phyloP scores from a whole-genome alignment of 2,329 filamentous ascomycete species.

The Aspergillus calidoustus region DNA sequence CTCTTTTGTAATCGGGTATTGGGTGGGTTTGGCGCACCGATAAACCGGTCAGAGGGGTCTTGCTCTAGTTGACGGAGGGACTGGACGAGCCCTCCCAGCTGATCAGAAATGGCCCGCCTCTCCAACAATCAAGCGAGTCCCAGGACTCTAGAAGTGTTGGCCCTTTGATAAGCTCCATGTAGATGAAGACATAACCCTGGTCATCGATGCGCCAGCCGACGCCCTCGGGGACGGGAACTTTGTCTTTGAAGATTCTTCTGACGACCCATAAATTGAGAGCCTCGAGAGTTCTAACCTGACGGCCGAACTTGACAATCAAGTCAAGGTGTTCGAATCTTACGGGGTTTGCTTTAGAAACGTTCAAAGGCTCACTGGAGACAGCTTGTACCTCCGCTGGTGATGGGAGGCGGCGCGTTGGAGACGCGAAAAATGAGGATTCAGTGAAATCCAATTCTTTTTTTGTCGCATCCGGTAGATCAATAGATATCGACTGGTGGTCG shows the following conservation, averaged over 20 bases:
- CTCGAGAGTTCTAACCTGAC: constrained; percentile 26
- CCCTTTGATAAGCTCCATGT: constrained; percentile 39
- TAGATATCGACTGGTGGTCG: no score
- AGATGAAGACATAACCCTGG: constrained; percentile 32
- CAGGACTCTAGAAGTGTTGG: constrained; percentile 32
- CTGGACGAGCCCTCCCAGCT: constrained; percentile 25
- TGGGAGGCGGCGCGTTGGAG: no score
- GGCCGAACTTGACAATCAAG: constrained; percentile 33
- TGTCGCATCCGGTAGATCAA: no score
- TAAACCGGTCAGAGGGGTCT: constrained; percentile 24
- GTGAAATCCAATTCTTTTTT: no score
- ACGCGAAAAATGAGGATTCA: no score
- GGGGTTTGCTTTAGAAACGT: no score
- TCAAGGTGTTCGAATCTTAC: constrained; percentile 26
- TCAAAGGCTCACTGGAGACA: no score
- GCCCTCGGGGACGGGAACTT: constrained; percentile 42
- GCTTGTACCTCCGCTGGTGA: no score
- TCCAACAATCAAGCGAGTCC: no score
- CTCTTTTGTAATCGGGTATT: background rate
- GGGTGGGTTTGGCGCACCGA: constrained; percentile 23
- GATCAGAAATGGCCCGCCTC: constrained; percentile 23
- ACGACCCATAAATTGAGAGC: constrained; percentile 32
- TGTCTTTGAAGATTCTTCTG: constrained; percentile 20
- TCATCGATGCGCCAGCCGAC: constrained; percentile 40
- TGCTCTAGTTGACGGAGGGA: constrained; percentile 27